A percentile compares a stretch with the other conserved stretches of the same genome.
Conservation (phyloP, 164 flowering plant species). For the Dillenia suffruticosa region DNA sequence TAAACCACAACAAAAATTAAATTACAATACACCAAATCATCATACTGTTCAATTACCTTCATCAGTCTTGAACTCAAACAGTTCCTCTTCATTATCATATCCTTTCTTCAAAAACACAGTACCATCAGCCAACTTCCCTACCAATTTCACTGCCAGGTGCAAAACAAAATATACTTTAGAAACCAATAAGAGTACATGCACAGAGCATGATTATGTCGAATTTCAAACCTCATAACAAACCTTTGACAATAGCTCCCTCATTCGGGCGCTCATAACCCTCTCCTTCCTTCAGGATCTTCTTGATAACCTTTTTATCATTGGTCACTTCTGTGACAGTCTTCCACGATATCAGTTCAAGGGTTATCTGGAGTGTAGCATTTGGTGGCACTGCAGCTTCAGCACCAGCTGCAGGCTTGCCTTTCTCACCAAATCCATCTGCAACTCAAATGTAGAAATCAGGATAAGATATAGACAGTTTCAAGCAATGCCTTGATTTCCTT, state of each 20-base stretch:
- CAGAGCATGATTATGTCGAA: too few species aligned
- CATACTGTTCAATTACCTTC: conserved; percentile 44
- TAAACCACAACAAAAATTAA: too few species aligned
- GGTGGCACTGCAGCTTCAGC: conserved; percentile 71
- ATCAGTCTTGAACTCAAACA: conserved; percentile 82
- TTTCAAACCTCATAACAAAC: conserved; percentile 20
- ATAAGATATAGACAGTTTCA: neutral
- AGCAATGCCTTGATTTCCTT: neutral
- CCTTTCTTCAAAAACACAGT: conserved; percentile 80
- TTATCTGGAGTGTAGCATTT: conserved; percentile 56
- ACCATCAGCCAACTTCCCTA: conserved; percentile 82
- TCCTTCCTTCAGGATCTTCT: conserved; percentile 87
- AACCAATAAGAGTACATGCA: too few species aligned
- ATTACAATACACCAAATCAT: too few species aligned
- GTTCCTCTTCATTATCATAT: conserved; percentile 52
- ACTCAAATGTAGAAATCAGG: neutral
- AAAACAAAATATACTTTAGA: neutral
- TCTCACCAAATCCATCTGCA: conserved; percentile 91
- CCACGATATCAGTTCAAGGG: conserved; percentile 84
- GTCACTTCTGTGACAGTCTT: conserved; percentile 83
- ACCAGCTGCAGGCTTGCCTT: conserved; percentile 63
- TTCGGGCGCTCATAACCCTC: conserved; percentile 90
- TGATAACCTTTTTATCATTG: conserved; percentile 76
- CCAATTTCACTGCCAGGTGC: conserved; percentile 61
- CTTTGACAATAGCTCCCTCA: conserved; percentile 70